Evolutionary conservation across 768 basidiomycete genomes (phyloP).

Genomic region (Cystobasidium ongulense): DNA sequence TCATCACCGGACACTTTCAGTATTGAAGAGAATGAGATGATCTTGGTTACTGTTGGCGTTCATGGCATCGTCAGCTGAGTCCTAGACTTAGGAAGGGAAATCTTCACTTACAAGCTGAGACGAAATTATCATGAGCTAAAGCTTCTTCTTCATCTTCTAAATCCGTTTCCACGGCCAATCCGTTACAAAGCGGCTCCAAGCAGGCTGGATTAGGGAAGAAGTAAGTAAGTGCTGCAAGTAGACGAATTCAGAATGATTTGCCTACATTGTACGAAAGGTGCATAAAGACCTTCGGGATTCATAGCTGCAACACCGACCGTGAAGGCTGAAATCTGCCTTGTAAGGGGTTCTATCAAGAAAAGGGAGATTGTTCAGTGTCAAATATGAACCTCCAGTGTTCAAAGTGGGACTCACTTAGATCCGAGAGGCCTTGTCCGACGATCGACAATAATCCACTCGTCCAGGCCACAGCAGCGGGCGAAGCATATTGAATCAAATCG

Average conservation of each 20-base stretch:
- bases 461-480: conserved; percentile 13
- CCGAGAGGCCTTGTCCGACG: background rate
- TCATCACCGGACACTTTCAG: background rate
- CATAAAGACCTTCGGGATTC: conserved; percentile 8
- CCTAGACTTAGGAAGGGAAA: background rate
- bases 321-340: conserved; percentile 6
- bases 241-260: background rate
- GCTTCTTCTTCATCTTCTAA: background rate
- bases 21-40: background rate
- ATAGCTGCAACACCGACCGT: conserved; percentile 16
- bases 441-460: background rate
- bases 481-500: conserved; percentile 27
- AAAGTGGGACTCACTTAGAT: background rate
- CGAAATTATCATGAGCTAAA: conserved; percentile 13
- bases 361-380: too few species aligned
- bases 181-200: background rate
- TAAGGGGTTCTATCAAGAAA: background rate
- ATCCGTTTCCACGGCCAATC: background rate
- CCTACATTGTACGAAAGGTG: conserved; percentile 19
- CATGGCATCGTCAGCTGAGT: too few species aligned
- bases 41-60: conserved; percentile 22
- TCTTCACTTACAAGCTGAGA: conserved; percentile 16
- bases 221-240: background rate
- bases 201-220: background rate
- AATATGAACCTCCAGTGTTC: too few species aligned